Base-by-base conservation (phyloP, 352 stramenopile species). In the Globisporangium ultimum region DNA sequence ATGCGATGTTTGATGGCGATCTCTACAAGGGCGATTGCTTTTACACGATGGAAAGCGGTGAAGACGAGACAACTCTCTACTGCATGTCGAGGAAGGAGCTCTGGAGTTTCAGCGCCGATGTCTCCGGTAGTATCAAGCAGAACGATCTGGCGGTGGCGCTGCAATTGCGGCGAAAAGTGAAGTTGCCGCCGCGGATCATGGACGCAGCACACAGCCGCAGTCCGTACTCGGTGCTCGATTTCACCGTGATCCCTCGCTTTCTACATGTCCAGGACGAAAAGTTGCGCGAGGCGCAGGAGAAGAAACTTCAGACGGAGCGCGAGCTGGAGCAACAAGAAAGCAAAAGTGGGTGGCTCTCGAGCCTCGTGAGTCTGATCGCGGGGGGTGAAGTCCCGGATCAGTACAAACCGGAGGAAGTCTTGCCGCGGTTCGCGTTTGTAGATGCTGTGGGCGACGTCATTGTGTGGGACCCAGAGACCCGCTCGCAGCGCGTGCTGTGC, bases 381-480 rank as follows among this genome's bases (percentile, higher is more conserved):
- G 77, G 78, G 18, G 78, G 79, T 0, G 75, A 91, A 68, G 74
- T 88, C 1, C 83, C 80, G 0, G 78, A 91, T 24, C 80, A 90
- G 60, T 93, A 89, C 51, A 70, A 68, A 8, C 79, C 80, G 0
- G 78, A 86, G 48, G 70, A 89, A 55, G 80, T 93, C 13, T 59
- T 93, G 15, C 83, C 83, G 10, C 79, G 83, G 0, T 85, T 93
- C 52, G 74, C 71, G 0, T 79, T 91, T 38, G 54, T 89, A 6
- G 77, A 80, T 12, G 74, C 57, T 34, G 47, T 48, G 8, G 82
- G 79, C 1, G 69, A 91, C 50, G 74, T 90, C 34, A 78, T 88
- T n/a, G 61, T 93, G 32, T 93, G 79, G 79, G 86, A 95, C 36
- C 83, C 83, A 1, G 86, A 95, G 52, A 79, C 69, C 21, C 80